Percentiles rank a stretch among this genome's conserved stretches.
Conservation (phyloP, 2,329 filamentous ascomycete genomes). For the Cladosporium cucumerinum region DNA sequence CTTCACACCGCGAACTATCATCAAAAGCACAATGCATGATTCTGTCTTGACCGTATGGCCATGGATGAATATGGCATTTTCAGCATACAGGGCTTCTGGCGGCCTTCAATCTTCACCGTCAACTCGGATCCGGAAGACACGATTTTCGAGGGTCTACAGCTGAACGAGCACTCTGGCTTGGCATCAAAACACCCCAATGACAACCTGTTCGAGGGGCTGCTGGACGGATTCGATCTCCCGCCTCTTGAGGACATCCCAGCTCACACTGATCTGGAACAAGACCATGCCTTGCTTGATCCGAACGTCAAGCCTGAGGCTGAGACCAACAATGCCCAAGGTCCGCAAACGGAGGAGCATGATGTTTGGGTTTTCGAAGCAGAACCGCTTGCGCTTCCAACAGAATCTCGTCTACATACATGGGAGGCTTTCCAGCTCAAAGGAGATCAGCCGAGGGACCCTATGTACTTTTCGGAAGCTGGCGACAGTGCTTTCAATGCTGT, state of each 20-base stretch:
- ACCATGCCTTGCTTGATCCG: neutral
- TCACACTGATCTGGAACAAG: neutral
- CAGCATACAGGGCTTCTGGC: constrained; percentile 9
- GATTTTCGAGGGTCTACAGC: constrained; percentile 18
- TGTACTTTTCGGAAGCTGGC: constrained; percentile 68
- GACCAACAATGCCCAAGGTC: neutral
- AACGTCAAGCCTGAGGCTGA: neutral
- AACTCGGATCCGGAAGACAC: constrained; percentile 14
- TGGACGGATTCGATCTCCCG: constrained; percentile 10
- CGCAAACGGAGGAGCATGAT: constrained; percentile 30
- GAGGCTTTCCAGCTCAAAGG: constrained; percentile 52
- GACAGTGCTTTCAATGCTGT: constrained; percentile 62
- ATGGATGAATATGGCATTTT: neutral
- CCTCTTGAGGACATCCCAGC: constrained; percentile 10
- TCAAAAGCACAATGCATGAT: neutral
- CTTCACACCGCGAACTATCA: neutral
- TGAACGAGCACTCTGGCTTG: constrained; percentile 4
- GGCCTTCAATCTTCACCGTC: constrained; percentile 16
- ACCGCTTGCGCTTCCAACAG: constrained; percentile 32
- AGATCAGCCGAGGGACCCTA: constrained; percentile 38
- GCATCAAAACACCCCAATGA: neutral
- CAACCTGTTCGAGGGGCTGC: neutral
- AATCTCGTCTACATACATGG: constrained; percentile 60
- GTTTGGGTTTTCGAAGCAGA: constrained; percentile 40
- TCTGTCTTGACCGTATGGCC: neutral